Percentiles rank a stretch among this genome's conserved stretches.
These are phyloP conservation scores for Ensete ventricosum DNA, from an alignment of 176 grass and related monocot species.

Conservation along the genomic window DNA sequence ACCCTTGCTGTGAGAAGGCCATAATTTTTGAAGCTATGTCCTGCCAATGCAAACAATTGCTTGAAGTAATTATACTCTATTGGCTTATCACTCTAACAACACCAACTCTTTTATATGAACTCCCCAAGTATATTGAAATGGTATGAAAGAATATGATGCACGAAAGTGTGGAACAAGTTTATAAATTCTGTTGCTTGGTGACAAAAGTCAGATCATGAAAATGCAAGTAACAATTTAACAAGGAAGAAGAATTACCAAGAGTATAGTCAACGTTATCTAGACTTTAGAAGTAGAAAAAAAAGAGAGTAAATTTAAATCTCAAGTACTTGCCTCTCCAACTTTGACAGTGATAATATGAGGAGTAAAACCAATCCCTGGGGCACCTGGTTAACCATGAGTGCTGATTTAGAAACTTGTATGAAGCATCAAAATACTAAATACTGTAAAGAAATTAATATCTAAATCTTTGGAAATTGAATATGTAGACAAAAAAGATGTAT, in stretches of 20 bases:
- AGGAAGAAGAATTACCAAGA: background rate
- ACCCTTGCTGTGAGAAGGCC: constrained; percentile 93
- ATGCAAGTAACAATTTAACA: background rate
- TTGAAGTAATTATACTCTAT: constrained; percentile 16
- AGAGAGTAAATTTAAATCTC: background rate
- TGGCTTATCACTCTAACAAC: background rate
- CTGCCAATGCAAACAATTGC: constrained; percentile 31
- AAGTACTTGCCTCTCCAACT: constrained; percentile 74
- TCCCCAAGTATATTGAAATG: background rate
- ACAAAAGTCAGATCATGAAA: background rate
- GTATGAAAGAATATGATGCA: too few species aligned
- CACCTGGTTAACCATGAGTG: constrained; percentile 37
- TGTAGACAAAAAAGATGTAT: background rate
- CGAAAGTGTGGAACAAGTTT: too few species aligned
- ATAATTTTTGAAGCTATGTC: constrained; percentile 98
- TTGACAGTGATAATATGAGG: constrained; percentile 89
- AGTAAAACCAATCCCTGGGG: constrained; percentile 87
- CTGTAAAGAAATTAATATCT: background rate
- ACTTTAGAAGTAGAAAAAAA: background rate
- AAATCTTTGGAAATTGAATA: background rate
- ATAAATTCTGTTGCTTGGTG: background rate
- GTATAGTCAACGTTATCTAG: background rate
- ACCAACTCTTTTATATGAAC: background rate
- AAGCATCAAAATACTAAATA: constrained; percentile 16
- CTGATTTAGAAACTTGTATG: constrained; percentile 2